Base-by-base conservation (phyloP, 495 filamentous ascomycete species). In the Clavariopsis aquatica region DNA sequence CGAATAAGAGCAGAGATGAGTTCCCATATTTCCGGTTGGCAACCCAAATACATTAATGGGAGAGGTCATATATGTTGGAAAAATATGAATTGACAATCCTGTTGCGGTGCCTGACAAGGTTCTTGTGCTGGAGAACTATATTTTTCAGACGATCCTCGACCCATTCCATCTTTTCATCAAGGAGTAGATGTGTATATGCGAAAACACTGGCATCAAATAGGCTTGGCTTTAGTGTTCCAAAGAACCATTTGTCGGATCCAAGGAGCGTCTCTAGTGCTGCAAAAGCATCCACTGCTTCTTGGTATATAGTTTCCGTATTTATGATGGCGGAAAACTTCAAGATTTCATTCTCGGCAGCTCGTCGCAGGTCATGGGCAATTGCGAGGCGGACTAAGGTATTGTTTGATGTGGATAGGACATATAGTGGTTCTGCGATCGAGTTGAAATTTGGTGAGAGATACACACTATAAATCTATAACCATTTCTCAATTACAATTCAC, bases 201-300 rank as follows among this genome's bases (percentile, higher is more conserved):
- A 96, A 98, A 23, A 97, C 84, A 59, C 81, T 84, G 26, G 93
- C 91, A 75, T 98, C 94, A 68, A 98, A 91, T 13, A 92, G 69
- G 0, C 85, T 83, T 1, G 94, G 91, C 26, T 76, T 78, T 10
- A 76, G 71, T 2, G 77, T 78, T 3, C 78, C 82, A 75, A 91
- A 91, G 73, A 92, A 92, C 78, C 87, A 89, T 34, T 80, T 65
- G 47, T 86, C 78, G 0, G 83, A 78, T 0, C 83, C 83, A 7
- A 98, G 79, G 0, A 93, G 64, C n/a, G 78, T 79, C 1, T 86
- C 87, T 22, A 98, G 75, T 1, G 93, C 91, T 53, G 80, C 82
- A 43, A 96, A 85, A 5, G 94, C 93, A 26, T 85, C 83, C 17
- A 79, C 78, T 1, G 89, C 89, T 45, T 87, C 87, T 1, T 76